A percentile compares a stretch with the other conserved stretches of the same genome.
Conservation (phyloP, 192 early-diverging fungal species). For the Backusella luteola region DNA sequence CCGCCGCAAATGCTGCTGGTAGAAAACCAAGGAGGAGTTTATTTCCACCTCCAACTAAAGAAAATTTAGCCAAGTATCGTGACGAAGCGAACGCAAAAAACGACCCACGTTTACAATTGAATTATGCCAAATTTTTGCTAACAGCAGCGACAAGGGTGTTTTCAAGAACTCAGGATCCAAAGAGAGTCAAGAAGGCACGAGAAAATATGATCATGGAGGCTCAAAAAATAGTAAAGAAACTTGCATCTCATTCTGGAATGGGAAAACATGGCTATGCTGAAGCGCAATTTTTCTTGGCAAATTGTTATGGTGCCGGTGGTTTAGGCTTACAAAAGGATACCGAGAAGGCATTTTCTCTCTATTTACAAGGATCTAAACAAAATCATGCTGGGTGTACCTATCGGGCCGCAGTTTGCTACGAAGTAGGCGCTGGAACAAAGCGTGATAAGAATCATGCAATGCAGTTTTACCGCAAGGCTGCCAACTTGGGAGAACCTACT, state of each 20-base stretch:
- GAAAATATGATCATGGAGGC: conserved; percentile 79
- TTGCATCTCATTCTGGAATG: conserved; percentile 68
- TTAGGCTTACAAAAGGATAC: conserved; percentile 79
- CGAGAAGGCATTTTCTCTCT: conserved; percentile 87
- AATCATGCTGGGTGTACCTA: conserved; percentile 92
- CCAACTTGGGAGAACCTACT: conserved; percentile 81
- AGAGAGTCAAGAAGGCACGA: conserved; percentile 64
- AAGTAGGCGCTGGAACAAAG: conserved; percentile 91
- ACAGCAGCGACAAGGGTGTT: conserved; percentile 64
- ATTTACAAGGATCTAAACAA: conserved; percentile 91
- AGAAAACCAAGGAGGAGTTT: neutral
- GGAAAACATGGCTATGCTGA: conserved; percentile 81
- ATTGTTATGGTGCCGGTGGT: conserved; percentile 84
- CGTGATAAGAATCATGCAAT: conserved; percentile 77
- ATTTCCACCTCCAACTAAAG: conserved; percentile 38
- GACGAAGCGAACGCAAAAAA: conserved; percentile 49
- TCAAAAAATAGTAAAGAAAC: conserved; percentile 85
- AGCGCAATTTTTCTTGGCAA: conserved; percentile 92
- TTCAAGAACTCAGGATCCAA: conserved; percentile 61
- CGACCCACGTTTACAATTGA: conserved; percentile 79
- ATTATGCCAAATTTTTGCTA: conserved; percentile 88
- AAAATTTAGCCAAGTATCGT: conserved; percentile 40
- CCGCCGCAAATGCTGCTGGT: conserved; percentile 17
- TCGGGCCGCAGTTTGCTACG: conserved; percentile 94
- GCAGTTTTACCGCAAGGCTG: conserved; percentile 93